Conservation (phyloP, 306 rosid species). For the Luffa acutangula region DNA sequence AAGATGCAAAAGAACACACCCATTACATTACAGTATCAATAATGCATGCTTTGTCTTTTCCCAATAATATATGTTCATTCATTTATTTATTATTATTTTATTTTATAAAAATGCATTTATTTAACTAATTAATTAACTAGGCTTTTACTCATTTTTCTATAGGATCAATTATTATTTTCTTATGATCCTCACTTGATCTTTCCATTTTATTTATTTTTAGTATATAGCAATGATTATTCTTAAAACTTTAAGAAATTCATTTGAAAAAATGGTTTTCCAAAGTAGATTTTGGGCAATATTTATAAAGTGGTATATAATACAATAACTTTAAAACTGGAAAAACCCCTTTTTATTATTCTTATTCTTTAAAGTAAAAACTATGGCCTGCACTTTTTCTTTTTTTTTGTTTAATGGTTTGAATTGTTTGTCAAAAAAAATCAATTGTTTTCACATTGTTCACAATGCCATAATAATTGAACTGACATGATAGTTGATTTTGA, state of each 20-base stretch:
- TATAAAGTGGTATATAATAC: neutral
- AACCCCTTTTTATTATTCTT: neutral
- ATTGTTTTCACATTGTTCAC: neutral
- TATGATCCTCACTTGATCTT: neutral
- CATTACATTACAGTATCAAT: neutral
- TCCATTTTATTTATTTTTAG: neutral
- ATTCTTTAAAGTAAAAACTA: neutral
- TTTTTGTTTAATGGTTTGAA: neutral
- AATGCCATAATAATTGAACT: neutral
- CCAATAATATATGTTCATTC: neutral
- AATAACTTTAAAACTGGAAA: neutral
- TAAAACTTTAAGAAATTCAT: no score
- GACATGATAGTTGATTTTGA: neutral
- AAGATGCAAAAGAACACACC: neutral
- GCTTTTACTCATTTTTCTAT: neutral
- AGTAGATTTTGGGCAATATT: no score
- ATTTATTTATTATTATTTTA: no score
- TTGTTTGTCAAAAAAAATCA: no score
- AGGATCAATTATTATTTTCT: neutral
- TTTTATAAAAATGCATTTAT: neutral
- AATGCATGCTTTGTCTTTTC: neutral
- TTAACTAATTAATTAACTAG: neutral
- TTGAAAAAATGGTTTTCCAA: no score
- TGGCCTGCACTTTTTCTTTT: neutral
- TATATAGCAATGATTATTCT: no score